These are phyloP conservation scores for Uronychia binucleata DNA, from an alignment of 73 alveolate genomes.

Conservation along the genomic window DNA sequence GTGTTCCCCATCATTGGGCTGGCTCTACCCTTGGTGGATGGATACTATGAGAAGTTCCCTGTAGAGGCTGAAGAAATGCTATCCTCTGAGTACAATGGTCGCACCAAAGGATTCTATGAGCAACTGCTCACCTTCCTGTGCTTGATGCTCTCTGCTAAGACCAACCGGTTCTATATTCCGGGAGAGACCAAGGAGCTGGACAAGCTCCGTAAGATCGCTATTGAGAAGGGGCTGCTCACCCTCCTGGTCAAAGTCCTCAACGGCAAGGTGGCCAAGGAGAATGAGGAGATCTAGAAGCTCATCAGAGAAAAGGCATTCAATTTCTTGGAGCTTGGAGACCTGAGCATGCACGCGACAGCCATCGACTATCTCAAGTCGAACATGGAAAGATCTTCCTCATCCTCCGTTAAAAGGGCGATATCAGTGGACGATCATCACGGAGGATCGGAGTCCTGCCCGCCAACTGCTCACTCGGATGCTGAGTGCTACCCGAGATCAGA, in stretches of 20 bases:
- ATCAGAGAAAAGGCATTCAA: neutral
- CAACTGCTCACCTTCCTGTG: neutral
- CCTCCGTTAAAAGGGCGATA: neutral
- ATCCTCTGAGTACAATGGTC: neutral
- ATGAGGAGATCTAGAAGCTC: neutral
- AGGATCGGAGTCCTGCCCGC: neutral
- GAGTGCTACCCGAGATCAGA: neutral
- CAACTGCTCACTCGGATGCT: neutral
- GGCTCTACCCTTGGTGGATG: neutral
- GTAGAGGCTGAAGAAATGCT: neutral
- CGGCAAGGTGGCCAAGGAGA: neutral
- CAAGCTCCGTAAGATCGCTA: neutral
- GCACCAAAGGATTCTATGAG: neutral
- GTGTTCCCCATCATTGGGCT: neutral
- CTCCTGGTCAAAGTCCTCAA: neutral
- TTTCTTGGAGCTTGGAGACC: neutral
- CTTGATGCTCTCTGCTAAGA: neutral
- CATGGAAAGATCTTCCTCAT: neutral
- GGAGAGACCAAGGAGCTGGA: slow-evolving; percentile 6
- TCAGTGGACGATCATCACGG: neutral
- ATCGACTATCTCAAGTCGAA: neutral
- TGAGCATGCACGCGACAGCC: neutral
- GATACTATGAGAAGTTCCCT: neutral
- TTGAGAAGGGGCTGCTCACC: neutral
- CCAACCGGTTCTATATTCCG: neutral